Evolutionary conservation across 768 basidiomycete species (phyloP).

Genomic region (Gymnopilus dilepis): DNA sequence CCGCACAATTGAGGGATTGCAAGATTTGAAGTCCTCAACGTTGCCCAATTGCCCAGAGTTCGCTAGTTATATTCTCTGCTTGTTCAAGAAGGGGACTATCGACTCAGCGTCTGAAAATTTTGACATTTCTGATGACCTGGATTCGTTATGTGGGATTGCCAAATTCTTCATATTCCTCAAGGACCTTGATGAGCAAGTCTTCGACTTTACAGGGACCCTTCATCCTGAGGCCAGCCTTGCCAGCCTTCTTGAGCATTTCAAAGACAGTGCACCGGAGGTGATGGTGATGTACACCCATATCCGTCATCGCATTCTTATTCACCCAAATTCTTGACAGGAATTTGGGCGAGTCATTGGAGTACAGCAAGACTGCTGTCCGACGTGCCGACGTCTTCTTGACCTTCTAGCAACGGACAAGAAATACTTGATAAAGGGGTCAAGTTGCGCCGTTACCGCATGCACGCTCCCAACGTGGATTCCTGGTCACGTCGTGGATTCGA

Average conservation of each 20-base stretch:
- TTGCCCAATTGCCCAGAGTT: too few species aligned
- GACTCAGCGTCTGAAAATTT: too few species aligned
- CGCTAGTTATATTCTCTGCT: too few species aligned
- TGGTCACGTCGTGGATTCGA: constrained; percentile 2
- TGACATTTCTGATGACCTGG: not conserved
- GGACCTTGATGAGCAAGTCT: too few species aligned
- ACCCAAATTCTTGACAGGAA: constrained; percentile 3
- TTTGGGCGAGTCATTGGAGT: constrained; percentile 15
- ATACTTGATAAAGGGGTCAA: constrained; percentile 11
- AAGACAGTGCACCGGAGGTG: too few species aligned
- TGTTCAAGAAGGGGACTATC: too few species aligned
- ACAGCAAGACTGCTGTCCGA: constrained; percentile 15
- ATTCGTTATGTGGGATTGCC: not conserved
- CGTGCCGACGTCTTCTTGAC: constrained; percentile 7
- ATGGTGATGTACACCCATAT: too few species aligned
- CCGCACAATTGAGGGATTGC: too few species aligned
- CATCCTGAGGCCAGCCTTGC: constrained; percentile 16
- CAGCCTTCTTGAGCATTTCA: constrained; percentile 4
- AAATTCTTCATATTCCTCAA: not conserved
- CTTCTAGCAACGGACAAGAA: not conserved
- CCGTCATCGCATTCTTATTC: not conserved
- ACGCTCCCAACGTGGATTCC: constrained; percentile 14
- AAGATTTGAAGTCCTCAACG: too few species aligned
- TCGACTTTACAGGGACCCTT: constrained; percentile 8
- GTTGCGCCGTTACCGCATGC: constrained; percentile 1